Conservation (phyloP, 2,329 filamentous ascomycete genomes). For the Penicillium sp. region DNA sequence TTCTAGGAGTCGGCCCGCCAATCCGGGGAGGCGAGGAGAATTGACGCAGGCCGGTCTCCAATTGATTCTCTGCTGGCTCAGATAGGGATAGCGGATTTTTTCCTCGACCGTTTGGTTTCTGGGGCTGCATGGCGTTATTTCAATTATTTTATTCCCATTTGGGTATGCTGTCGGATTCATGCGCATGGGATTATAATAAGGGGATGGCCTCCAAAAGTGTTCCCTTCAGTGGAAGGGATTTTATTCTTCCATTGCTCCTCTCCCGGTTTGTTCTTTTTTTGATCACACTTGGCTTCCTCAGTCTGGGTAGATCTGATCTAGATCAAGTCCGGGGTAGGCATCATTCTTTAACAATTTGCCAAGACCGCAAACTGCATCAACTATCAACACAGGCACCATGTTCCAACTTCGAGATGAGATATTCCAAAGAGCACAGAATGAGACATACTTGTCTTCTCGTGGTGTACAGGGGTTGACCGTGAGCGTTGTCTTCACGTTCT, state of each 20-base stretch:
- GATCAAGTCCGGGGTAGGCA: neutral
- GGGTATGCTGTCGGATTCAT: slow-evolving; percentile 1
- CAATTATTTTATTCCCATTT: slow-evolving; percentile 3
- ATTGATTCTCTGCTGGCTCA: slow-evolving; percentile 13
- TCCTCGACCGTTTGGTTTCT: slow-evolving; percentile 12
- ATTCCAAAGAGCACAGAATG: slow-evolving; percentile 17
- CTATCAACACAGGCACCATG: slow-evolving; percentile 14
- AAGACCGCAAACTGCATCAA: neutral
- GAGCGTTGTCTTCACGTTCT: slow-evolving; percentile 34
- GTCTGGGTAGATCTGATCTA: neutral
- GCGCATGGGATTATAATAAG: slow-evolving; percentile 9
- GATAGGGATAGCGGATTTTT: slow-evolving; percentile 19
- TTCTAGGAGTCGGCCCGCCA: slow-evolving; percentile 11
- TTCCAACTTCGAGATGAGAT: slow-evolving; percentile 18
- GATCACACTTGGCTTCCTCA: neutral
- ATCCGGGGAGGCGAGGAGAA: slow-evolving; percentile 22
- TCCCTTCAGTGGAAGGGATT: slow-evolving; percentile 1
- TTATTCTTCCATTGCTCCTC: slow-evolving; percentile 7
- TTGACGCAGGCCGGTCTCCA: slow-evolving; percentile 18
- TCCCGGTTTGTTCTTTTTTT: neutral
- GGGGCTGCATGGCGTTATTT: slow-evolving; percentile 10
- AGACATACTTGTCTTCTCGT: slow-evolving; percentile 25
- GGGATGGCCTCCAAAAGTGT: neutral
- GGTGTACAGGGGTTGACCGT: slow-evolving; percentile 29
- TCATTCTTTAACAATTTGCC: neutral